Percentiles rank a stretch among this genome's conserved stretches.
These are phyloP conservation scores for Raphanus raphanistrum DNA, from an alignment of 345 rosid genomes.

Conservation along the genomic window DNA sequence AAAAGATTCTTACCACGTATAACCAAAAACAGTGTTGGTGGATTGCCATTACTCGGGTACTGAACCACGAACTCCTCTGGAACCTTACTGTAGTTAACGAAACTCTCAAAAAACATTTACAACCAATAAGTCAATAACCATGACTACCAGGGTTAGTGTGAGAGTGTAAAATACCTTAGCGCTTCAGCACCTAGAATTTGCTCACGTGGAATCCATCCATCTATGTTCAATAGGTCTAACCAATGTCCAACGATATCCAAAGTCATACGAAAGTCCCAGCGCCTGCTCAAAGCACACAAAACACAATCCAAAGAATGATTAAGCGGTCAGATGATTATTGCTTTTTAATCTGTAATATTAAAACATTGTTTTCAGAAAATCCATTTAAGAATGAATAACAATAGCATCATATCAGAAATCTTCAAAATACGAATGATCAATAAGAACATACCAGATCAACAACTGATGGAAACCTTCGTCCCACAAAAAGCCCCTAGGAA, in stretches of 20 bases:
- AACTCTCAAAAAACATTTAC: slow-evolving; percentile 20
- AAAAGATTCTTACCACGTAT: slow-evolving; percentile 56
- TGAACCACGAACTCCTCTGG: slow-evolving; percentile 93
- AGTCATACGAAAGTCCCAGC: slow-evolving; percentile 80
- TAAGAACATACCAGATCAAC: slow-evolving; percentile 73
- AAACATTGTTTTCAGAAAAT: slow-evolving; percentile 2
- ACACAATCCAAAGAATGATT: slow-evolving; percentile 16
- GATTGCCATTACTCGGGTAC: slow-evolving; percentile 90
- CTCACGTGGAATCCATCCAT: slow-evolving; percentile 99
- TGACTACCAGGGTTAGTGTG: slow-evolving; percentile 16
- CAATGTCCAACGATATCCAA: slow-evolving; percentile 98
- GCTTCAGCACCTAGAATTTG: slow-evolving; percentile 99
- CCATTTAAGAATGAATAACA: slow-evolving; percentile 7
- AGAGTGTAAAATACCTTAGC: slow-evolving; percentile 53
- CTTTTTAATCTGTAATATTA: slow-evolving; percentile 22
- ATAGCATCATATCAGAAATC: slow-evolving; percentile 9
- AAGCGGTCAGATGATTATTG: slow-evolving; percentile 2
- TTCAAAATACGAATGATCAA: neutral
- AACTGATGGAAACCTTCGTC: slow-evolving; percentile 99
- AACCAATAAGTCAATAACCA: slow-evolving; percentile 4
- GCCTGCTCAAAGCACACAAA: slow-evolving; percentile 56
- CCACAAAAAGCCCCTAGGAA: slow-evolving; percentile 97
- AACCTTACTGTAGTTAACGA: slow-evolving; percentile 71
- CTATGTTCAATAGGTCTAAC: slow-evolving; percentile 92
- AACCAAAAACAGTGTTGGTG: slow-evolving; percentile 91